Evolutionary conservation across 768 basidiomycete genomes (phyloP).

Genomic region (Rhodocollybia butyracea): DNA sequence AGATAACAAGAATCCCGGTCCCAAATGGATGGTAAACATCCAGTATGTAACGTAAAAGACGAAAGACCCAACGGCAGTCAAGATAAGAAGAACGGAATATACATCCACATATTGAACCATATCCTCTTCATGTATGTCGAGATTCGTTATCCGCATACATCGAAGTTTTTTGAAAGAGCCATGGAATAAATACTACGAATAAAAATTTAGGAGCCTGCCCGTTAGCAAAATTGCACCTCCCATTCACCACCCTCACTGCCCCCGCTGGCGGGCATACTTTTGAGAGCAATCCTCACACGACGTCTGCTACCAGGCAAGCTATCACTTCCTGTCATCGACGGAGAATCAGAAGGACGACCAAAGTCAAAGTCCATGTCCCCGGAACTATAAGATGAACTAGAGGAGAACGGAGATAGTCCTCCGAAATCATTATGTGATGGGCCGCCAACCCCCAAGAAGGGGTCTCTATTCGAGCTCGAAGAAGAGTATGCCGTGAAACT

Average conservation of each 20-base stretch:
- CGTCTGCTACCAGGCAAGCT: conserved; percentile 34
- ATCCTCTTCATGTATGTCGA: neutral
- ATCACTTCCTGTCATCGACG: conserved; percentile 13
- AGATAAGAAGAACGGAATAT: neutral
- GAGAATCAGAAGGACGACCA: conserved; percentile 32
- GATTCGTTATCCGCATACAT: neutral
- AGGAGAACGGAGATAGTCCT: conserved; percentile 6
- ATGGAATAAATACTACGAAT: neutral
- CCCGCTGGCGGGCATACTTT: conserved; percentile 57
- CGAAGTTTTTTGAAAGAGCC: neutral
- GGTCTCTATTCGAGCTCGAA: conserved; percentile 39
- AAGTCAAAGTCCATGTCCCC: conserved; percentile 7
- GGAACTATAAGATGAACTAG: conserved; percentile 1
- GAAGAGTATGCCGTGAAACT: conserved; percentile 20
- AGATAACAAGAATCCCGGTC: neutral
- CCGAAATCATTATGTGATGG: conserved; percentile 31
- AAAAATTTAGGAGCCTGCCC: neutral
- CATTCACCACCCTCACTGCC: conserved; percentile 75
- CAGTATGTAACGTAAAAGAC: neutral
- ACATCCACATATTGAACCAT: neutral
- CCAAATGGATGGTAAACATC: too few relatives aligned
- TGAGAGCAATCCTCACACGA: conserved; percentile 65
- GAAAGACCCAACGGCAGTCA: neutral
- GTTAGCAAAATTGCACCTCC: conserved; percentile 72
- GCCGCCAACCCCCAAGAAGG: conserved; percentile 57